These are phyloP conservation scores for Erodium trifolium DNA, from an alignment of 441 rosid genomes.

Conservation along the genomic window DNA sequence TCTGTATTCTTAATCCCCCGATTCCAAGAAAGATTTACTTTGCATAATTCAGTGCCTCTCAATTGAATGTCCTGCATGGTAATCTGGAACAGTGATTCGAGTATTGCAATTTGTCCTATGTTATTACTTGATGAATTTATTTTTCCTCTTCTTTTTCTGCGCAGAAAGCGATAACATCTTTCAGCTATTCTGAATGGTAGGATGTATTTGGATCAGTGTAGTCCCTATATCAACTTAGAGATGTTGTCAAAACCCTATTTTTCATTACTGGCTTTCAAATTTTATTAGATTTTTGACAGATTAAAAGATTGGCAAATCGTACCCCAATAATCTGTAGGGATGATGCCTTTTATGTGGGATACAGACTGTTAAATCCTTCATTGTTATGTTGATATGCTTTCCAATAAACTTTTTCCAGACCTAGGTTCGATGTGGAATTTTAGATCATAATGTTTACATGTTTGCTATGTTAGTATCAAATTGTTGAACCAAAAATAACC, in stretches of 20 bases:
- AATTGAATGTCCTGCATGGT: neutral
- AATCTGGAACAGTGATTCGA: neutral
- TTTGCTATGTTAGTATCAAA: neutral
- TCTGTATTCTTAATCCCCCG: neutral
- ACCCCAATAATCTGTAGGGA: neutral
- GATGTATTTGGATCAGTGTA: neutral
- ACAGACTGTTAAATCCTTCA: neutral
- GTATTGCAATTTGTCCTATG: neutral
- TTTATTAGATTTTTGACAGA: neutral
- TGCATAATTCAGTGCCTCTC: neutral
- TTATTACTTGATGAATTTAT: neutral
- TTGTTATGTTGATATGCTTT: neutral
- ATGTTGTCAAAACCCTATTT: neutral
- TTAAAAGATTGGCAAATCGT: neutral
- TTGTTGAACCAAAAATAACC: neutral
- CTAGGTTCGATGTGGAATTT: neutral
- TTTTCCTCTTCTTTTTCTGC: neutral
- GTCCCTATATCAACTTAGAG: neutral
- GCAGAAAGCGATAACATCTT: neutral
- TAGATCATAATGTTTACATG: neutral
- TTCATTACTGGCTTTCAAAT: neutral
- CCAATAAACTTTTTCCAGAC: neutral
- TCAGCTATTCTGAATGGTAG: neutral
- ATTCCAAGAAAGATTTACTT: neutral
- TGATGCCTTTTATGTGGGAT: neutral